These are phyloP conservation scores for Purpureocillium takamizusanense DNA, from an alignment of 2,329 filamentous ascomycete species.

Conservation along the genomic window DNA sequence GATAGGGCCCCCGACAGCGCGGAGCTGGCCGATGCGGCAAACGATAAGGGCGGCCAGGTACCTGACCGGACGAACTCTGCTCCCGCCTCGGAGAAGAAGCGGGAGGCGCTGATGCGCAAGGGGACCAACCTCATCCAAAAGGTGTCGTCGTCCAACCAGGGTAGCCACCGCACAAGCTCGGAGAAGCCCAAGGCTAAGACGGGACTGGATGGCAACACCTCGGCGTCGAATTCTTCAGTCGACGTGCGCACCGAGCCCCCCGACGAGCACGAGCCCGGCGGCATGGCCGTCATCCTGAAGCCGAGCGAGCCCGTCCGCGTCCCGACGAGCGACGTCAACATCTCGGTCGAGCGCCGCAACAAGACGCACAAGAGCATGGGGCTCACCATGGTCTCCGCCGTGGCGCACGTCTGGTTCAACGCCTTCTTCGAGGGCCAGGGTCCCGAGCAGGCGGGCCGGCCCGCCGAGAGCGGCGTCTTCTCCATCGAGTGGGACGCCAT, in stretches of 20 bases:
- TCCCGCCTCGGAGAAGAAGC: slow-evolving; percentile 5
- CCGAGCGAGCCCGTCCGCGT: slow-evolving; percentile 61
- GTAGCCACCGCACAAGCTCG: slow-evolving; percentile 8
- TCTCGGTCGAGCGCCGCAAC: slow-evolving; percentile 81
- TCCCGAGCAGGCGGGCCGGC: slow-evolving; percentile 55
- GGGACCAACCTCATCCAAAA: slow-evolving; percentile 24
- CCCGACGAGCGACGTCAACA: slow-evolving; percentile 78
- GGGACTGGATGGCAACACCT: slow-evolving; percentile 4
- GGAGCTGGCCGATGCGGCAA: slow-evolving; percentile 19
- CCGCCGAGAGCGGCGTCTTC: slow-evolving; percentile 58
- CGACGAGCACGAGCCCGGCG: slow-evolving; percentile 43
- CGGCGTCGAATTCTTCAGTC: slow-evolving; percentile 5
- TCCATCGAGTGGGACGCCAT: slow-evolving; percentile 56
- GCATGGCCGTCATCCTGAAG: slow-evolving; percentile 70
- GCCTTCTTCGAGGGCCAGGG: slow-evolving; percentile 80
- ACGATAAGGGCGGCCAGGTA: slow-evolving; percentile 8
- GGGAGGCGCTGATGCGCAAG: slow-evolving; percentile 16
- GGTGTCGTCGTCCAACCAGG: slow-evolving; percentile 14
- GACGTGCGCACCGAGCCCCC: slow-evolving; percentile 9
- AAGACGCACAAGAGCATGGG: slow-evolving; percentile 68
- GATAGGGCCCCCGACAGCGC: slow-evolving; percentile 28
- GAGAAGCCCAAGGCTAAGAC: slow-evolving; percentile 14
- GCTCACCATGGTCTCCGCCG: slow-evolving; percentile 81
- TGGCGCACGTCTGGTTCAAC: slow-evolving; percentile 97
- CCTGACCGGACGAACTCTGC: background rate